Evolutionary conservation across 768 basidiomycete genomes (phyloP), one percentile per base, ranked within the genome.

Genomic region (Xerocomus spinulosus): DNA sequence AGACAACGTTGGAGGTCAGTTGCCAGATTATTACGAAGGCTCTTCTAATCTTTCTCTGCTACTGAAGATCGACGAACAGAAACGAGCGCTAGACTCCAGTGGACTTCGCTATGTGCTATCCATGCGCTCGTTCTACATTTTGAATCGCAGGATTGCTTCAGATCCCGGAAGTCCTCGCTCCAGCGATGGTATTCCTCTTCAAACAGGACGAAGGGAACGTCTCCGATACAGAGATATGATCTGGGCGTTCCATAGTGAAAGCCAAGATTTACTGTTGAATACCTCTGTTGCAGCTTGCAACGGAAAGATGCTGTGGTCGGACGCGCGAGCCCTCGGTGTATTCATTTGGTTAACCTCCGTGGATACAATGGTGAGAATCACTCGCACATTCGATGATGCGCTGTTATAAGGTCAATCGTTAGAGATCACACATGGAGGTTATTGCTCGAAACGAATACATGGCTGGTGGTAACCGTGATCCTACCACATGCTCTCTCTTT

Each of bases 191-290:
- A 61, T 72, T 13, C 71, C 72, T n/a, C 69, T 70, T 29, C 70
- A 69, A 52, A 76, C 79, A 33, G 81, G 77, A 24, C 75, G 80
- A 56, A 72, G 90, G 57, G 82, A 85, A 59, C 78, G 91, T n/a
- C 74, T 95, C 39, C 81, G 90, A 18, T 93, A 87, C 66, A 82
- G 96, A 28, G 95, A 99, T 65, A 91, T 97, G 72, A 76, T 97
- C 23, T 99, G 95, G 94, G 95, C 94, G 0, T 94, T 87, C 63
- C 88, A 96, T 57, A 96, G 93, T 60, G 92, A 96, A 67, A 90
- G 84, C 59, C 93, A 99, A 59, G 91, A 87, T 15, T 65, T 97
- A 37, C 67, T 99, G 5, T 65, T 96, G 44, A 71, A 75, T 23
- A 82, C 85, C 4, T 87, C 87, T 2, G 76, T 76, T 14, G 68